Conservation (phyloP, 1,139 yeast species). For the Pichia sorboxylosa region DNA sequence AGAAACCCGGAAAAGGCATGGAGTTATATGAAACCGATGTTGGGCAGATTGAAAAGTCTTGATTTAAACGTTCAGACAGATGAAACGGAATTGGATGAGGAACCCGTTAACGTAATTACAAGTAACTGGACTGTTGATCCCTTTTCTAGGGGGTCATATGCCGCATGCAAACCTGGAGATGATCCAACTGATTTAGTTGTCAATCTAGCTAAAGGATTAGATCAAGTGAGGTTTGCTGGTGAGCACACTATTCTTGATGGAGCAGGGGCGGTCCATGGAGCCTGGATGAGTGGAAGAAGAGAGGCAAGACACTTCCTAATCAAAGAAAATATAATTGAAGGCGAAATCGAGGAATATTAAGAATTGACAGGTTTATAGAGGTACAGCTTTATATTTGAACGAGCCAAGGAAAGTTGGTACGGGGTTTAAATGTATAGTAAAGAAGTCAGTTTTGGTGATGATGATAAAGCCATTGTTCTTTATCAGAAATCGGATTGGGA, state of each 20-base stretch:
- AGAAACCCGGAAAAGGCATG: constrained; percentile 30
- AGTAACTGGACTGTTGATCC: constrained; percentile 66
- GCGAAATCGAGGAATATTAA: constrained; percentile 13
- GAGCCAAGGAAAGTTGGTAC: too few relatives aligned
- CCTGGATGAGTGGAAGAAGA: constrained; percentile 62
- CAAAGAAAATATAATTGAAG: constrained; percentile 18
- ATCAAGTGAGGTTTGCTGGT: constrained; percentile 64
- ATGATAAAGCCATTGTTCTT: too few relatives aligned
- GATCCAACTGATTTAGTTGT: constrained; percentile 49
- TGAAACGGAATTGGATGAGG: neutral
- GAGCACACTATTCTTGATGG: constrained; percentile 79
- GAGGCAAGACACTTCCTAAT: constrained; percentile 46
- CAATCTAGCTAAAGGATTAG: constrained; percentile 41
- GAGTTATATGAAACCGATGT: constrained; percentile 33
- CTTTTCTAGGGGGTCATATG: constrained; percentile 62
- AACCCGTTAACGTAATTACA: constrained; percentile 41
- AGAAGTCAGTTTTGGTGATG: neutral
- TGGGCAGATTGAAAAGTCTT: constrained; percentile 17
- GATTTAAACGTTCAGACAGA: constrained; percentile 1
- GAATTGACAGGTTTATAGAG: neutral
- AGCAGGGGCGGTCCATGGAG: constrained; percentile 82
- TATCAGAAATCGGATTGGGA: too few relatives aligned
- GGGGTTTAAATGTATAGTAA: neutral
- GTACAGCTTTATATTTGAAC: too few relatives aligned
- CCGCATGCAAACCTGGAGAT: constrained; percentile 56